Evolutionary conservation across 225 moss, liverwort and hornwort species (phyloP).

Genomic region (Polytrichum commune): DNA sequence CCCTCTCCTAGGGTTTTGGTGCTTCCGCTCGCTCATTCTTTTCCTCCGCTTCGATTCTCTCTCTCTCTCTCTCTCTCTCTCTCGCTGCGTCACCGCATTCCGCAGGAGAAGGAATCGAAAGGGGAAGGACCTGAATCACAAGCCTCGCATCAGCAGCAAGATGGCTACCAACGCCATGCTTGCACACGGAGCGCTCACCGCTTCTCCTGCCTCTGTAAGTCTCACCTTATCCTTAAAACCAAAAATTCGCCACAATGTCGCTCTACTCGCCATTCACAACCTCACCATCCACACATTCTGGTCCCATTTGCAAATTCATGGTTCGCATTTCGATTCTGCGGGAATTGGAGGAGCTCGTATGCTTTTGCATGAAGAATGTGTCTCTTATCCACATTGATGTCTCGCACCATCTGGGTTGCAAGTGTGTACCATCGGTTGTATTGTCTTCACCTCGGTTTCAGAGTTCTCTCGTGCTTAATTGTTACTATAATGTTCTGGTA

Average conservation of each 20-base stretch:
- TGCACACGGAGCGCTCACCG: slow-evolving; percentile 17
- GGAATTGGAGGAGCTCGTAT: neutral
- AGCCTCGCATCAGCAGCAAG: neutral
- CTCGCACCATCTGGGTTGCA: too few relatives aligned
- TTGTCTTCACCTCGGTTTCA: neutral
- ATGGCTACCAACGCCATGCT: slow-evolving; percentile 35
- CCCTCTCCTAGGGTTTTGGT: neutral
- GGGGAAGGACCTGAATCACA: too few relatives aligned
- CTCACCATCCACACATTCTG: neutral
- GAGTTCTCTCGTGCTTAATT: too few relatives aligned
- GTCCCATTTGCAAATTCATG: neutral
- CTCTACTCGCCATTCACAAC: neutral
- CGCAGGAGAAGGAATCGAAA: neutral
- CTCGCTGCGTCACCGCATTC: neutral
- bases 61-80: neutral
- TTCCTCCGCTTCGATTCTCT: neutral
- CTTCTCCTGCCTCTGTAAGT: slow-evolving; percentile 19
- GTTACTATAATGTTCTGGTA: neutral
- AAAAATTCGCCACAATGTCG: neutral
- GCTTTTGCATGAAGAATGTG: neutral
- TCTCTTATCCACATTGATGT: too few relatives aligned
- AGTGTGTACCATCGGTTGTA: neutral
- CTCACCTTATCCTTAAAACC: neutral
- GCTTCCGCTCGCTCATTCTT: too few relatives aligned
- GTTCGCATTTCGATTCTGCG: neutral